Conservation (phyloP, 2,329 filamentous ascomycete genomes). For the Trichoderma oligosporum region DNA sequence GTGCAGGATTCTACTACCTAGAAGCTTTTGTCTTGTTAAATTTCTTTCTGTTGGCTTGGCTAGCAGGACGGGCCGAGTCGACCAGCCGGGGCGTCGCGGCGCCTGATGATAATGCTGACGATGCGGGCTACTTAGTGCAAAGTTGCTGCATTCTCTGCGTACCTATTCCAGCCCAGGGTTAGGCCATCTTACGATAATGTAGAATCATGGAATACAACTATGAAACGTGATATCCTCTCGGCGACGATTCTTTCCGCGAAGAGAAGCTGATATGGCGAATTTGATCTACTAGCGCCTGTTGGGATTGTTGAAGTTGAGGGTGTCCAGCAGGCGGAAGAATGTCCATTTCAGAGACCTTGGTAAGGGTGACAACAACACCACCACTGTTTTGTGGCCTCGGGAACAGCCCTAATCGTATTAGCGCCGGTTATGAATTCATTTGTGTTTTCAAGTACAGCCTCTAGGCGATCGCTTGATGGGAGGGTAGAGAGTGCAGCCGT, state of each 20-base stretch:
- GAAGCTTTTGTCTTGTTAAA: not conserved
- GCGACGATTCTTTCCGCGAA: not conserved
- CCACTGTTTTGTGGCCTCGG: not conserved
- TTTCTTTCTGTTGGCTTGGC: not conserved
- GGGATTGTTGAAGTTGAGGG: not conserved
- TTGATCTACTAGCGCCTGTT: not conserved
- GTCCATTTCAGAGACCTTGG: not conserved
- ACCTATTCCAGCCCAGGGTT: not conserved
- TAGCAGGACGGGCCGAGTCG: conserved; percentile 12
- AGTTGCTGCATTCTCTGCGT: not conserved
- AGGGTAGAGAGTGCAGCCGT: not conserved
- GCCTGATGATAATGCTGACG: conserved; percentile 11
- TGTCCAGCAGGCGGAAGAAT: not conserved
- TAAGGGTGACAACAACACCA: not conserved
- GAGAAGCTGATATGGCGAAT: not conserved
- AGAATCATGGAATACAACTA: conserved; percentile 6
- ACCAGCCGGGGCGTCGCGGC: not conserved
- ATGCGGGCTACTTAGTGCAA: conserved; percentile 8
- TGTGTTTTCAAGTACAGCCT: not conserved
- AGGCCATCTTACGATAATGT: not conserved
- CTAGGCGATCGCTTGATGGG: not conserved
- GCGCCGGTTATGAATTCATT: not conserved
- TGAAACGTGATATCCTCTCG: conserved; percentile 13
- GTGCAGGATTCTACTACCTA: not conserved
- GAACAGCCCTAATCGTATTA: not conserved